These are phyloP conservation scores for Nymphaea colorata DNA, from an alignment of 164 flowering plant species.

Conservation along the genomic window DNA sequence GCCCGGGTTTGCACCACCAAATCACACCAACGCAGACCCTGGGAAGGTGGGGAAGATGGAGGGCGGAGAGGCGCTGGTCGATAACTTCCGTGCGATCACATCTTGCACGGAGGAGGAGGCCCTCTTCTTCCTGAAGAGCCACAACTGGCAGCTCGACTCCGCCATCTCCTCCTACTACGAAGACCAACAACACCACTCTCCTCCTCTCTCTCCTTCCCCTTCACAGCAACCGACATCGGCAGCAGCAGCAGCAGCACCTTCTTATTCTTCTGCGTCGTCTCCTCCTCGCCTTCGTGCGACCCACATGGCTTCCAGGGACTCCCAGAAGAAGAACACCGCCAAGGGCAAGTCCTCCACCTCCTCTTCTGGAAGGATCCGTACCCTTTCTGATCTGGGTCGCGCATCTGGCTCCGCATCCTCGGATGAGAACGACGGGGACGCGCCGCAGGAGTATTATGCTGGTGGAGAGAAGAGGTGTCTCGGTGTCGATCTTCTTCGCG, in stretches of 20 bases:
- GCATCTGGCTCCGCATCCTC: slow-evolving; percentile 38
- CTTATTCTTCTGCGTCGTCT: neutral
- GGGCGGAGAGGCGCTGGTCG: slow-evolving; percentile 3
- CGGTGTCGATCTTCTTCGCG: neutral
- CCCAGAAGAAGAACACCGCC: neutral
- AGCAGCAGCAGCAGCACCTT: neutral
- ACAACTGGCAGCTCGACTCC: slow-evolving; percentile 15
- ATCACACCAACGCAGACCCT: neutral
- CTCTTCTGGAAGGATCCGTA: slow-evolving; percentile 47
- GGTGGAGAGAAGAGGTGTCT: slow-evolving; percentile 90
- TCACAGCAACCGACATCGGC: neutral
- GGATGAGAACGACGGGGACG: slow-evolving; percentile 58
- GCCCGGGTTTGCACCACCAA: too few species aligned
- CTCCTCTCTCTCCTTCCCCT: slow-evolving; percentile 1
- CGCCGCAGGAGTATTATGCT: slow-evolving; percentile 79
- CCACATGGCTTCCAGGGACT: slow-evolving; percentile 30
- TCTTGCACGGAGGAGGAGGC: slow-evolving; percentile 15
- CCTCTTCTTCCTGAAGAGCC: slow-evolving; percentile 13
- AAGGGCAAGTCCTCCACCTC: slow-evolving; percentile 58
- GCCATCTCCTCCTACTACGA: slow-evolving; percentile 15
- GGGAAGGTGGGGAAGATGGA: neutral
- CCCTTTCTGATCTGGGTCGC: slow-evolving; percentile 75
- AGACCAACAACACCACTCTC: slow-evolving; percentile 2
- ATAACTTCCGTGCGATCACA: slow-evolving; percentile 12
- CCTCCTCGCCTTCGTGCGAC: neutral